phyloP scores from a whole-genome alignment of 768 basidiomycete genomes.

The Lactarius sp. region DNA sequence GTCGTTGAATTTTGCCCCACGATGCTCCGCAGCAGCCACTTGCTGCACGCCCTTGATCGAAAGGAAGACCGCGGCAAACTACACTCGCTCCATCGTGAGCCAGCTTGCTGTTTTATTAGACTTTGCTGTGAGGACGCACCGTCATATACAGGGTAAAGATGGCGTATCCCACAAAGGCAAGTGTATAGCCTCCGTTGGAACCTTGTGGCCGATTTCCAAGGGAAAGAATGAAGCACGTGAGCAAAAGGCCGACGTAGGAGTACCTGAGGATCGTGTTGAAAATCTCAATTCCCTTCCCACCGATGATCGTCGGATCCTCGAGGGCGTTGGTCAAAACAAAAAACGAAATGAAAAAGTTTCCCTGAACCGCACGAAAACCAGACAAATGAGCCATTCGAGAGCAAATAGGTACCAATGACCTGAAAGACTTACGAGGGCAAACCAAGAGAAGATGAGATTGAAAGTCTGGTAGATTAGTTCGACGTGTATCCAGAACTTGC shows the following conservation, averaged over 20 bases:
- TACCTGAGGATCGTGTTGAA: slow-evolving; percentile 80
- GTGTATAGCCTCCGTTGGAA: slow-evolving; percentile 79
- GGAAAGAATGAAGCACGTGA: slow-evolving; percentile 82
- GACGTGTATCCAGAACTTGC: slow-evolving; percentile 93
- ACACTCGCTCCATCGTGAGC: slow-evolving; percentile 16
- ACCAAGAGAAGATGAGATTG: slow-evolving; percentile 92
- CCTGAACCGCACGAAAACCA: slow-evolving; percentile 35
- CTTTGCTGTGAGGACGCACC: slow-evolving; percentile 38
- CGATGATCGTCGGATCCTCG: slow-evolving; percentile 54
- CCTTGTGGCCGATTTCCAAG: slow-evolving; percentile 93
- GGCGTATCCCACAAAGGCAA: slow-evolving; percentile 82
- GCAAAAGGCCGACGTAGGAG: slow-evolving; percentile 80
- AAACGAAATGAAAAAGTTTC: slow-evolving; percentile 91
- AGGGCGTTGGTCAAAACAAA: slow-evolving; percentile 69
- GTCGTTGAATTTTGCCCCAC: slow-evolving; percentile 47
- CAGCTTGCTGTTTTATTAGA: background rate
- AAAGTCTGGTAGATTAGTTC: slow-evolving; percentile 89
- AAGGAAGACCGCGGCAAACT: slow-evolving; percentile 76
- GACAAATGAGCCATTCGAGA: background rate
- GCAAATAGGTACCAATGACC: background rate
- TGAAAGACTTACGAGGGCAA: slow-evolving; percentile 55
- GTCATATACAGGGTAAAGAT: slow-evolving; percentile 97
- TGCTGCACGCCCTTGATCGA: slow-evolving; percentile 75
- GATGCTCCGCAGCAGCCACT: slow-evolving; percentile 44
- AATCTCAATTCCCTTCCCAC: slow-evolving; percentile 56